These are phyloP conservation scores for Carallia pectinifolia DNA, from an alignment of 345 rosid genomes.

Conservation along the genomic window DNA sequence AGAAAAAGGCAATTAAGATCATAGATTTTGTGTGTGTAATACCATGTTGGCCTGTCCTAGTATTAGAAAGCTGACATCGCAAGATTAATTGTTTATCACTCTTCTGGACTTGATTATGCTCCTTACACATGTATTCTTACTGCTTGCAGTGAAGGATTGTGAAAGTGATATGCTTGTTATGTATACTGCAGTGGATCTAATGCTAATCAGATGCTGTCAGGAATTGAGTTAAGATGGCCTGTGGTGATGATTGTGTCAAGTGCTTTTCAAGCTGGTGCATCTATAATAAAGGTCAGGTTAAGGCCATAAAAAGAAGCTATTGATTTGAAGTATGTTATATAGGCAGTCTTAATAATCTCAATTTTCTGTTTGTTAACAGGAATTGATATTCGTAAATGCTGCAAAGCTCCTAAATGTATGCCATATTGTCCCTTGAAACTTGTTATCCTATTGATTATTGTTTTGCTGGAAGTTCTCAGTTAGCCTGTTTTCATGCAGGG, in stretches of 20 bases:
- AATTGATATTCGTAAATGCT: slow-evolving; percentile 71
- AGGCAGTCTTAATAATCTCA: slow-evolving; percentile 18
- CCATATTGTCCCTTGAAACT: not conserved
- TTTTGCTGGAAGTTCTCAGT: slow-evolving; percentile 15
- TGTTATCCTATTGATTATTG: not conserved
- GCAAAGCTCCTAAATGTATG: slow-evolving; percentile 63
- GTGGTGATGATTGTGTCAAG: slow-evolving; percentile 72
- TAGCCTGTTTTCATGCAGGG: slow-evolving; percentile 47
- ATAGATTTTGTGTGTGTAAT: not conserved
- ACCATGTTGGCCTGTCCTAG: not conserved
- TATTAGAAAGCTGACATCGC: not conserved
- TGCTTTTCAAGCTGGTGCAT: slow-evolving; percentile 83
- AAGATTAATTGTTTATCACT: not conserved
- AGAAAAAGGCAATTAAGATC: not conserved
- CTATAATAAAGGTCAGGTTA: slow-evolving; percentile 89
- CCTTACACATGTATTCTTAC: not conserved
- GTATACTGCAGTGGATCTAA: slow-evolving; percentile 62
- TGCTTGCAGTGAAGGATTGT: slow-evolving; percentile 2
- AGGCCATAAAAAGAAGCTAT: slow-evolving; percentile 10
- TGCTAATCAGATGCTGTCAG: slow-evolving; percentile 55
- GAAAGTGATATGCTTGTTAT: slow-evolving; percentile 10
- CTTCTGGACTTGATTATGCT: not conserved
- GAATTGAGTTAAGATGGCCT: slow-evolving; percentile 64
- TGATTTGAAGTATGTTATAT: slow-evolving; percentile 6
- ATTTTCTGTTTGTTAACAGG: slow-evolving; percentile 48